phyloP scores from a whole-genome alignment of 352 stramenopile genomes.

The Phytophthora aleatoria region DNA sequence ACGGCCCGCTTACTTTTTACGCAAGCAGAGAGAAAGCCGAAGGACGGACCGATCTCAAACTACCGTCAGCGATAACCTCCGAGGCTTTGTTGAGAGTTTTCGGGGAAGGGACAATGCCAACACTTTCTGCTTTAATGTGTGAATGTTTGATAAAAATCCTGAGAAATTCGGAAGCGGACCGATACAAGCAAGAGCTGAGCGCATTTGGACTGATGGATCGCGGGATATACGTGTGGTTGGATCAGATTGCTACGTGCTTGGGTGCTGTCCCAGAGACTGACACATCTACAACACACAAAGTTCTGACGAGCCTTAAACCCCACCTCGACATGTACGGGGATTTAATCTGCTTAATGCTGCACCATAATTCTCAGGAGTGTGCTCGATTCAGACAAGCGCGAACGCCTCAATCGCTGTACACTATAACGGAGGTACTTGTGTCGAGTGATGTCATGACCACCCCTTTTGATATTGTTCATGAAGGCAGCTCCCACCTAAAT shows the following conservation, averaged over 20 bases:
- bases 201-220: slow-evolving; percentile 68
- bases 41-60: not conserved
- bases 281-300: slow-evolving; percentile 12
- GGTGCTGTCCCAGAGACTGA: slow-evolving; percentile 18
- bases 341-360: slow-evolving; percentile 57
- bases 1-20: slow-evolving; percentile 12
- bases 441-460: slow-evolving; percentile 32
- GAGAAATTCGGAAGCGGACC: slow-evolving; percentile 35
- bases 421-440: slow-evolving; percentile 50
- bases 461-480: slow-evolving; percentile 14
- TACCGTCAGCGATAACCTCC: not conserved
- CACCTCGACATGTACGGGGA: slow-evolving; percentile 49
- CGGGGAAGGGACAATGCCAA: slow-evolving; percentile 16
- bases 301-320: slow-evolving; percentile 38
- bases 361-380: slow-evolving; percentile 43
- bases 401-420: slow-evolving; percentile 63
- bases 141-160: slow-evolving; percentile 72
- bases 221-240: slow-evolving; percentile 56
- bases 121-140: slow-evolving; percentile 51
- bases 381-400: slow-evolving; percentile 60
- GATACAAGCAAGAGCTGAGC: slow-evolving; percentile 57
- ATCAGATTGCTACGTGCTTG: slow-evolving; percentile 53
- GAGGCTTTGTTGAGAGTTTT: slow-evolving; percentile 8
- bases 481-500: slow-evolving; percentile 16
- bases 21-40: not conserved